Evolutionary conservation across 345 rosid genomes (phyloP).

Genomic region (Syzygium aromaticum): DNA sequence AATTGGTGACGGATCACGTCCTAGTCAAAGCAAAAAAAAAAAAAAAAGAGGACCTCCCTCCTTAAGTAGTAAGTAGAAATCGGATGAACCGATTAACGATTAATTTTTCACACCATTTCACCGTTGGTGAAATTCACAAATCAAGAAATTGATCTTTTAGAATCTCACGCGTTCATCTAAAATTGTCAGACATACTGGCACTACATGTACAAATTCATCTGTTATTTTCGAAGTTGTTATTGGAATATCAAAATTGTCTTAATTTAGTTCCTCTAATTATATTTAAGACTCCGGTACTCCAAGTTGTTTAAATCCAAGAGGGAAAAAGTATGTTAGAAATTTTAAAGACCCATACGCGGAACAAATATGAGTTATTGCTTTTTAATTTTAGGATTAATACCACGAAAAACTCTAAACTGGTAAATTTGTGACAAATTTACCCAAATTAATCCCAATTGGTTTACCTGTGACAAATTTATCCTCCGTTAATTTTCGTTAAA

Average conservation of each 20-base stretch:
- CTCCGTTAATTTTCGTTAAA: too few relatives aligned
- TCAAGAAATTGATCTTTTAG: not conserved
- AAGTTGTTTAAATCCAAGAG: not conserved
- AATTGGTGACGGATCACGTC: not conserved
- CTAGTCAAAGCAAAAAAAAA: not conserved
- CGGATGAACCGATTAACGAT: not conserved
- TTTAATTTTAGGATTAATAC: not conserved
- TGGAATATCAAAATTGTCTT: not conserved
- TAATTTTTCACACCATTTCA: not conserved
- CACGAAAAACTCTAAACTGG: too few relatives aligned
- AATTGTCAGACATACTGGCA: not conserved
- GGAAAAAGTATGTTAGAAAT: not conserved
- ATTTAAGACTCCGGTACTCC: not conserved
- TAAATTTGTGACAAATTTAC: too few relatives aligned
- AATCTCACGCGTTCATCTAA: not conserved
- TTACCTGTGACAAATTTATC: too few relatives aligned
- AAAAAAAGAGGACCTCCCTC: not conserved
- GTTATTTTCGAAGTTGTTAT: not conserved
- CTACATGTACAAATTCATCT: not conserved
- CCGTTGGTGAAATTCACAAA: not conserved
- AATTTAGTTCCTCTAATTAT: not conserved
- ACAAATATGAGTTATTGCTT: not conserved
- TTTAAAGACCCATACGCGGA: not conserved
- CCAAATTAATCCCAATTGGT: too few relatives aligned
- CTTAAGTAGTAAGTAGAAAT: not conserved